Evolutionary conservation across 2,329 filamentous ascomycete genomes (phyloP), one percentile per base, ranked within the genome.

Genomic region (Colletotrichum destructivum): DNA sequence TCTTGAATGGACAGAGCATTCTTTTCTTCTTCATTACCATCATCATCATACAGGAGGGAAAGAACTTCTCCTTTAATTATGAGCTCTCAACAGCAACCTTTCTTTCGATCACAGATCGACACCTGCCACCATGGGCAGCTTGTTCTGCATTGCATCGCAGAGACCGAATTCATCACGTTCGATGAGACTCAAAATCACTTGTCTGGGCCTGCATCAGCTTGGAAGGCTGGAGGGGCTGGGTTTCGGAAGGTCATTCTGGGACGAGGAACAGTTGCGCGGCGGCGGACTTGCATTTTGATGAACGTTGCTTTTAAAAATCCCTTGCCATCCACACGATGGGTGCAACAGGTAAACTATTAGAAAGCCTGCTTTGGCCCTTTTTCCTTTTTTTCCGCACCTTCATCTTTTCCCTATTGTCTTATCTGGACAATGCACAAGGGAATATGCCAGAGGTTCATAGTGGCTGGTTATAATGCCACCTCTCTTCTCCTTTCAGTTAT

Each of bases 101-200:
- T 35, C 44, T 54, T 67, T 44, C 54, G 59, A 69, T 49, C 52
- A 61, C 68, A 72, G 46, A 46, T 38, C 65, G 44, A 42, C 56
- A 40, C 57, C 62, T 71, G 70, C 72, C 65, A 73, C 62, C 70
- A 74, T 73, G 70, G 70, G 72, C 62, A 66, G 70, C 56, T 26
- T 38, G 55, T 66, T 71, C 23, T 49, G 44, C 62, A 71, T 46
- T 59, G 68, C 69, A 49, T 67, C 49, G 35, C 68, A 59, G 69
- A 68, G 61, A 63, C 66, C 70, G 65, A 40, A 59, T 52, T 68
- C 59, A 11, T 42, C 18, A 66, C 31, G 55, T 71, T 46, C 21
- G 49, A 56, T 18, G 31, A 66, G 64, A 51, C n/a, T 56, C 18
- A 16, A 21, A 55, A 65, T 57, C 35, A 49, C 15, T 60, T n/a